Evolutionary conservation across 495 filamentous ascomycete genomes (phyloP).

Genomic region (Trichoderma virens): DNA sequence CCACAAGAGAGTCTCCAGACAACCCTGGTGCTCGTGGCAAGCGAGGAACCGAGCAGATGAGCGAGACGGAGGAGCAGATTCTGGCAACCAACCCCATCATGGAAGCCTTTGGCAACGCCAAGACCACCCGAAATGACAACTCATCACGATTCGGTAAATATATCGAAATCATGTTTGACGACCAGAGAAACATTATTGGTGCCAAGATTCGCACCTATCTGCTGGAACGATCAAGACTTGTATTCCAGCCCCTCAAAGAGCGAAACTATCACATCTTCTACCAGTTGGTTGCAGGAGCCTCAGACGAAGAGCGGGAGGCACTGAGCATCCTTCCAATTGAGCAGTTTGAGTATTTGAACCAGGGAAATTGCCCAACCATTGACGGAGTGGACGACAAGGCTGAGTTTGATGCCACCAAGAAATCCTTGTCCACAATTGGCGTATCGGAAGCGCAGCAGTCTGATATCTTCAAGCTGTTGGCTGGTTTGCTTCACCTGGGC

Average conservation of each 20-base stretch:
- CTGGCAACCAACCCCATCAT: constrained; percentile 98
- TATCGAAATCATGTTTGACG: constrained; percentile 99
- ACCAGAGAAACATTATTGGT: constrained; percentile 90
- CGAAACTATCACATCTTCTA: constrained; percentile 99
- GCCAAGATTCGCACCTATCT: constrained; percentile 95
- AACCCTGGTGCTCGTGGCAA: constrained; percentile 72
- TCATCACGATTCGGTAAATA: constrained; percentile 99
- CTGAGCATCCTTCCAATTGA: constrained; percentile 72
- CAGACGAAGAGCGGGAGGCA: constrained; percentile 74
- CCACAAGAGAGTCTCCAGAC: constrained; percentile 90
- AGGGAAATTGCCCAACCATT: constrained; percentile 84
- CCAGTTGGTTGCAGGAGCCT: constrained; percentile 88
- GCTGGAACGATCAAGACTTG: constrained; percentile 87
- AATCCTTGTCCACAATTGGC: constrained; percentile 81
- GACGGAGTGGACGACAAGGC: constrained; percentile 93
- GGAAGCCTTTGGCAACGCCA: constrained; percentile 99
- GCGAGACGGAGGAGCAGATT: constrained; percentile 97
- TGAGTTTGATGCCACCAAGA: constrained; percentile 82
- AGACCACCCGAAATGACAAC: constrained; percentile 98
- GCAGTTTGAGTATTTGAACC: constrained; percentile 92
- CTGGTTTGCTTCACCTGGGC: constrained; percentile 87
- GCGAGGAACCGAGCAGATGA: constrained; percentile 81
- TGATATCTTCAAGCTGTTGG: constrained; percentile 85
- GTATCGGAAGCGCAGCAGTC: constrained; percentile 65
- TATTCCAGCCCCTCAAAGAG: constrained; percentile 97